Percentiles rank a stretch among this genome's conserved stretches.
phyloP scores from a whole-genome alignment of 2,329 filamentous ascomycete genomes.

The Calonectria crousiana region DNA sequence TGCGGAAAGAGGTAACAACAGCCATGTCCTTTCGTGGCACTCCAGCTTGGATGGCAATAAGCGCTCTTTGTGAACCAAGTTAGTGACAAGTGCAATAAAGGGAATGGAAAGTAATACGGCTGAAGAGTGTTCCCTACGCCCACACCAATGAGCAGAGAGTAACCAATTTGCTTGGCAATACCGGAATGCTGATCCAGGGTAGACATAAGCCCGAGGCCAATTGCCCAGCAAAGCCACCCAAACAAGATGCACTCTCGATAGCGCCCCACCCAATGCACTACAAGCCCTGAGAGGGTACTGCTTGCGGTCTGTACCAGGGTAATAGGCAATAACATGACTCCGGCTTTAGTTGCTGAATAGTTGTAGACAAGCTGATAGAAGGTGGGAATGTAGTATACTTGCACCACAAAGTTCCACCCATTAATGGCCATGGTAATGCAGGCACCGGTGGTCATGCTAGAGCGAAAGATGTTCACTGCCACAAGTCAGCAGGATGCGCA shows the following conservation, averaged over 20 bases:
- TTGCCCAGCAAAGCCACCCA: conserved; percentile 64
- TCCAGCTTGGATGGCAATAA: conserved; percentile 68
- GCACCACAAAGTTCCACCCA: conserved; percentile 70
- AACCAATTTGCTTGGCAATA: conserved; percentile 66
- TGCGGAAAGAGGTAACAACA: conserved; percentile 57
- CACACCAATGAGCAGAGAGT: conserved; percentile 63
- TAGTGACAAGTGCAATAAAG: not conserved
- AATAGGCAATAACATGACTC: conserved; percentile 1
- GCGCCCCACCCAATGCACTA: conserved; percentile 65
- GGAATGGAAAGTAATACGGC: conserved; percentile 49
- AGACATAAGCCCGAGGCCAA: conserved; percentile 65
- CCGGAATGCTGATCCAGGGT: conserved; percentile 61
- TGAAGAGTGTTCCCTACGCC: conserved; percentile 66
- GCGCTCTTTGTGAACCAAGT: conserved; percentile 38
- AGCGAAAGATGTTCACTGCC: conserved; percentile 60
- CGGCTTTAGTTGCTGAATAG: not conserved
- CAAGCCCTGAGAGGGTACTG: conserved; percentile 57
- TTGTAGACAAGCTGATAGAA: conserved; percentile 52
- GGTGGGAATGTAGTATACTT: conserved; percentile 62
- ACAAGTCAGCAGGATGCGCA: not conserved
- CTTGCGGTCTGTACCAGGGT: not conserved
- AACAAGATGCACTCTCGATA: conserved; percentile 67
- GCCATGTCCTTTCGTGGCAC: conserved; percentile 62
- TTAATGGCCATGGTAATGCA: conserved; percentile 70
- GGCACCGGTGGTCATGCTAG: conserved; percentile 65